These are phyloP conservation scores for Lactifluus subvellereus DNA, from an alignment of 768 basidiomycete species.

Conservation along the genomic window DNA sequence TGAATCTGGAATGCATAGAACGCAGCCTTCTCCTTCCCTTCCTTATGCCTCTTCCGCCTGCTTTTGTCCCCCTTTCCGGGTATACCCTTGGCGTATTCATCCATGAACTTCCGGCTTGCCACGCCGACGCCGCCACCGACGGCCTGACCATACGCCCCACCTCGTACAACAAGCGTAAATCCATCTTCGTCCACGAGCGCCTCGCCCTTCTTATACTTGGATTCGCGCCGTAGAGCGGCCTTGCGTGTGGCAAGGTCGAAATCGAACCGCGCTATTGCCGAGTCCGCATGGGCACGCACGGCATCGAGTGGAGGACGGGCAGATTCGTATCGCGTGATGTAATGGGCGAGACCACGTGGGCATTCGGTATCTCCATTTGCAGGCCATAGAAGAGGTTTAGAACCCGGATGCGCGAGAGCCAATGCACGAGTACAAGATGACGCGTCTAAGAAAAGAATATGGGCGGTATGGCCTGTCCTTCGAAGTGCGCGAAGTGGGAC, in stretches of 20 bases:
- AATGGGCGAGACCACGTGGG: slow-evolving; percentile 69
- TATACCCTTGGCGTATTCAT: slow-evolving; percentile 21
- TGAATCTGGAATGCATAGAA: slow-evolving; percentile 92
- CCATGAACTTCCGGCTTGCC: slow-evolving; percentile 53
- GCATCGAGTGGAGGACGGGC: slow-evolving; percentile 70
- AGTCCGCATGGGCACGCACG: slow-evolving; percentile 76
- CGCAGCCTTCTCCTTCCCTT: slow-evolving; percentile 52
- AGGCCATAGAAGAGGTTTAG: slow-evolving; percentile 62
- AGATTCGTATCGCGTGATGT: slow-evolving; percentile 53
- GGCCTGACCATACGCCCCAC: slow-evolving; percentile 84
- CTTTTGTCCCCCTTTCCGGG: slow-evolving; percentile 29
- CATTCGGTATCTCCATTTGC: slow-evolving; percentile 40
- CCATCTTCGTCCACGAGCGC: slow-evolving; percentile 92
- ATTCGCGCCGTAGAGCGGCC: slow-evolving; percentile 37
- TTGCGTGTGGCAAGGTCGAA: slow-evolving; percentile 56
- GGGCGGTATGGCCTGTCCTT: slow-evolving; percentile 61
- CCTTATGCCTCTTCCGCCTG: slow-evolving; percentile 55
- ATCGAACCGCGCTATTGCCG: slow-evolving; percentile 71
- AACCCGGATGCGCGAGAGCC: slow-evolving; percentile 32
- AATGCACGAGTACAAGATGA: slow-evolving; percentile 68
- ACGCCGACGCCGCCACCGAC: slow-evolving; percentile 73
- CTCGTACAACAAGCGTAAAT: slow-evolving; percentile 89
- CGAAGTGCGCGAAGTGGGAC: slow-evolving; percentile 49
- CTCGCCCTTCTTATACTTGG: slow-evolving; percentile 73
- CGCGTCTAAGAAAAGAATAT: slow-evolving; percentile 65